Evolutionary conservation across 2,329 filamentous ascomycete species (phyloP).

Genomic region (Trichophyton rubrum): DNA sequence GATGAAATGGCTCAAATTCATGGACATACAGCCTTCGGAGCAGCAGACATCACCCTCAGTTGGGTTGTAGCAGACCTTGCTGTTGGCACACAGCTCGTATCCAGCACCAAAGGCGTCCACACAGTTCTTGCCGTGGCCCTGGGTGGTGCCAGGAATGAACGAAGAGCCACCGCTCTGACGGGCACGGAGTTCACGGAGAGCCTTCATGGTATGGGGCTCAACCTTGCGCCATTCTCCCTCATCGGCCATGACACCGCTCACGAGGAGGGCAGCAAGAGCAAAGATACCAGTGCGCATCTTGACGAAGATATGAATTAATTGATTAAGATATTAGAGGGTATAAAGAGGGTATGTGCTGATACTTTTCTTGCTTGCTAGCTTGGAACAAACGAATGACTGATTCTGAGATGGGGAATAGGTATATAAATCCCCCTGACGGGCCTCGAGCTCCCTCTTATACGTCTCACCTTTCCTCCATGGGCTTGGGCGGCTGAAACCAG

Average conservation of each 20-base stretch:
- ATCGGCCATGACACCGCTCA: conserved; percentile 3
- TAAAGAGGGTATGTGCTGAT: background rate
- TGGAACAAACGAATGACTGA: background rate
- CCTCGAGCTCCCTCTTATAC: background rate
- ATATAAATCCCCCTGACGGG: background rate
- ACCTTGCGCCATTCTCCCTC: conserved; percentile 6
- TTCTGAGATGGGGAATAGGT: background rate
- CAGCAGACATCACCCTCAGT: conserved; percentile 16
- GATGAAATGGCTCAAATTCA: background rate
- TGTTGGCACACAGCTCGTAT: conserved; percentile 11
- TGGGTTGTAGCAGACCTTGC: conserved; percentile 13
- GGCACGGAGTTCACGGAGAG: background rate
- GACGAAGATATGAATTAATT: background rate
- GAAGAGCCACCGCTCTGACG: conserved; percentile 5
- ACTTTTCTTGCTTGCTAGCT: background rate
- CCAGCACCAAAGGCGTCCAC: conserved; percentile 13
- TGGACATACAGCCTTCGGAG: conserved; percentile 14
- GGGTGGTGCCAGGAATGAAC: conserved; percentile 9
- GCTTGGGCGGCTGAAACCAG: background rate
- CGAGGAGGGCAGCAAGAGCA: conserved; percentile 5
- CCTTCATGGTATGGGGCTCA: background rate
- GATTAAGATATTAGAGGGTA: background rate
- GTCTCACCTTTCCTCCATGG: background rate
- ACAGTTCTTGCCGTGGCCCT: conserved; percentile 8
- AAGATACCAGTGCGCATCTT: conserved; percentile 8